Evolutionary conservation across 129 eudicot genomes (phyloP), one percentile per base, ranked within the genome.

Genomic region (Deinandra increscens): DNA sequence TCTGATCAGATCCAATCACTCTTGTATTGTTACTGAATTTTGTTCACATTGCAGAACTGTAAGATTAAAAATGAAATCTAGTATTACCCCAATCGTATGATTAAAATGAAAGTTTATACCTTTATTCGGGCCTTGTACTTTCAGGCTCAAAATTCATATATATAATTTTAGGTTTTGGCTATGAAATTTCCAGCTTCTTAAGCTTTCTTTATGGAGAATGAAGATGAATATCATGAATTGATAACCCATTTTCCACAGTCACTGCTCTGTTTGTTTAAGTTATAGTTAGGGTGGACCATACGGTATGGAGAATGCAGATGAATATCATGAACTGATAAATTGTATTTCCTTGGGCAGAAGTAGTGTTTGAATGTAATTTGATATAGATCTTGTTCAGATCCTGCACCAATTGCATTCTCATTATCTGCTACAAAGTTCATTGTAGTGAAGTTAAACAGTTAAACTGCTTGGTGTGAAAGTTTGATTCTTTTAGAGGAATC

Each of bases 1-100:
- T 64, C 29, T 55, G 66, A 55, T 75, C 43, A 33, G 73, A 75
- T 75, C 60, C 1, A 66, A 55, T 43, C 34, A 48, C 29, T 45
- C 6, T 1, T 20, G 59, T 61, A 34, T 72, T 19, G 62, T 45
- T 11, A 19, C 45, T 45, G 49, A 34, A 18, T 33, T 20, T 48
- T 46, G 62, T 62, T 48, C 9, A 13, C 66, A 56, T 56, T 55
- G 54, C 42, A 42, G 66, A 58, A 15, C 15, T 44, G 31, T n/a
- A n/a, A n/a, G n/a, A n/a, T n/a, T n/a, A n/a, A n/a, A n/a, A n/a
- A n/a, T n/a, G n/a, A 31, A 48, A 62, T 41, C 62, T 62, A 36
- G 51, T 20, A 62, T 62, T 14, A 18, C 48, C 43, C 22, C 63
- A 73, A 37, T 72, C 20, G 5, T 15, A 48, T 20, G 22, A 23